phyloP scores from a whole-genome alignment of 129 eudicot species.

The Solidago caesia region DNA sequence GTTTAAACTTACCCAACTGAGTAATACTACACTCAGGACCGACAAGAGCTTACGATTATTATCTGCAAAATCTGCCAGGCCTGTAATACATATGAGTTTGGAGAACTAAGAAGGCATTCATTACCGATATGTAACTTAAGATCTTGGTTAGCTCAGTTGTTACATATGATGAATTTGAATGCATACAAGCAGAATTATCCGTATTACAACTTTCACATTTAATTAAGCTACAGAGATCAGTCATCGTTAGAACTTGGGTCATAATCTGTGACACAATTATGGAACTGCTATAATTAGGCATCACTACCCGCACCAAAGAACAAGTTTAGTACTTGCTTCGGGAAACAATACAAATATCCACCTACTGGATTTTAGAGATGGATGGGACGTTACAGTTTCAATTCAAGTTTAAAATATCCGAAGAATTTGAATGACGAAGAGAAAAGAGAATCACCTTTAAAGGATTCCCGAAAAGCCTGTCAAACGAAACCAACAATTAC shows the following conservation, averaged over 20 bases:
- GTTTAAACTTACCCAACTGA: slow-evolving; percentile 57
- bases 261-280: too few species aligned
- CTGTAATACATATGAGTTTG: slow-evolving; percentile 39
- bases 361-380: not conserved
- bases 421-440: not conserved
- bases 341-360: not conserved
- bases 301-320: too few species aligned
- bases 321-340: not conserved
- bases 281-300: too few species aligned
- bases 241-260: not conserved
- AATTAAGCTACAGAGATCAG: not conserved
- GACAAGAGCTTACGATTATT: slow-evolving; percentile 74
- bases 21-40: slow-evolving; percentile 58
- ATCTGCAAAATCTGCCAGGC: slow-evolving; percentile 69
- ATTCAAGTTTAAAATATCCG: slow-evolving; percentile 3
- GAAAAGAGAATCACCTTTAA: slow-evolving; percentile 51
- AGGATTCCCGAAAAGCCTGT: slow-evolving; percentile 81
- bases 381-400: not conserved
- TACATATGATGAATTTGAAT: slow-evolving; percentile 3
- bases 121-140: slow-evolving; percentile 4
- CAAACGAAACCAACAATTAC: slow-evolving; percentile 29
- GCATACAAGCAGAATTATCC: slow-evolving; percentile 17
- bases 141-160: slow-evolving; percentile 1
- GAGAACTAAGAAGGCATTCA: not conserved
- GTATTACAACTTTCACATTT: slow-evolving; percentile 4